phyloP scores from a whole-genome alignment of 257 asterid genomes.

The Linderniella brevidens region DNA sequence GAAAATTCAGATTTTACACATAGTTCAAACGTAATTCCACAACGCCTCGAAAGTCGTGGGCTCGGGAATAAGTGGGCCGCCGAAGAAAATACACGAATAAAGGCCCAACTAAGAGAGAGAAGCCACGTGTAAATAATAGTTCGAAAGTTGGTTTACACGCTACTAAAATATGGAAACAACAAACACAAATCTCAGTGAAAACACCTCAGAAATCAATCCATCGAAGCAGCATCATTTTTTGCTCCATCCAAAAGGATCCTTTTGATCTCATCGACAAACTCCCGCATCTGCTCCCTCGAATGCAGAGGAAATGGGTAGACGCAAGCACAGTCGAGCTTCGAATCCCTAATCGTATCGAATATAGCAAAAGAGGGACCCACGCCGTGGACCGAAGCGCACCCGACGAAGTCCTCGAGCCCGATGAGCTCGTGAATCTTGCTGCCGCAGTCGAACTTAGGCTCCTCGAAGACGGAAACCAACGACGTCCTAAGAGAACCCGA shows the following conservation, averaged over 20 bases:
- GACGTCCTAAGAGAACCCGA: slow-evolving; percentile 63
- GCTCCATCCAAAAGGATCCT: slow-evolving; percentile 24
- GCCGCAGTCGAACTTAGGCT: slow-evolving; percentile 24
- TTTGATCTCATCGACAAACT: slow-evolving; percentile 43
- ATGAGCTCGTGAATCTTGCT: slow-evolving; percentile 16
- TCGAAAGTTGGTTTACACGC: too few relatives aligned
- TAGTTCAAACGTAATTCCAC: too few relatives aligned
- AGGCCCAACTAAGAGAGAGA: too few relatives aligned
- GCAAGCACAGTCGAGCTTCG: slow-evolving; percentile 54
- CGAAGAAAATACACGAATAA: too few relatives aligned
- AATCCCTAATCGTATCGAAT: slow-evolving; percentile 51
- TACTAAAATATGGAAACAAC: too few relatives aligned
- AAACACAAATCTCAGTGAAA: too few relatives aligned
- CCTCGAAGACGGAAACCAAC: slow-evolving; percentile 60
- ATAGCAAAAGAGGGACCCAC: slow-evolving; percentile 76
- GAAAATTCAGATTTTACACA: too few relatives aligned
- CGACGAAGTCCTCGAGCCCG: slow-evolving; percentile 61
- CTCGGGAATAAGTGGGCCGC: too few relatives aligned
- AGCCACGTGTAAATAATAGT: too few relatives aligned
- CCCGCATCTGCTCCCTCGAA: slow-evolving; percentile 71
- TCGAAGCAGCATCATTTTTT: neutral
- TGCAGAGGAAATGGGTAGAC: slow-evolving; percentile 82
- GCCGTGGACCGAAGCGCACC: slow-evolving; percentile 71
- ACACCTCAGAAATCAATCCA: too few relatives aligned
- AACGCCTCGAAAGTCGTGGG: too few relatives aligned